Evolutionary conservation across 2,329 filamentous ascomycete genomes (phyloP).

Genomic region (Capronia epimyces): DNA sequence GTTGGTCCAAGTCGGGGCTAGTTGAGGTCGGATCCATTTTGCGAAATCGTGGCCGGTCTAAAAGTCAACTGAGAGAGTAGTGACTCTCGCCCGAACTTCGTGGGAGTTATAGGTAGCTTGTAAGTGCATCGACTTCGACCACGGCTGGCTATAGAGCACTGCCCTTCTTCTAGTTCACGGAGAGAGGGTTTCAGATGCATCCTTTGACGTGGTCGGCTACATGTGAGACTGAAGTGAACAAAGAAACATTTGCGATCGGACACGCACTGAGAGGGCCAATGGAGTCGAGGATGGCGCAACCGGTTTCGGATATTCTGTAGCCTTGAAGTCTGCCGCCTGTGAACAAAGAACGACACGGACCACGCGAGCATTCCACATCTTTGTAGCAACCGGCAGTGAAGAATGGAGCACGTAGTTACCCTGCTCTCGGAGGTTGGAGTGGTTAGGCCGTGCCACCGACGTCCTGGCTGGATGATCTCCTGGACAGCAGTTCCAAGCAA

Average conservation of each 20-base stretch:
- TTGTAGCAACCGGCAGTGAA: neutral
- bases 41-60: neutral
- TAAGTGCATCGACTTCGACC: neutral
- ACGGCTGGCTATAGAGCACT: neutral
- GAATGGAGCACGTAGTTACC: neutral
- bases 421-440: neutral
- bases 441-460: neutral
- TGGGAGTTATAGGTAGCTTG: neutral
- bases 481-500: neutral
- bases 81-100: neutral
- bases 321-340: neutral
- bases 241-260: constrained; percentile 2
- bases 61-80: neutral
- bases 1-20: neutral
- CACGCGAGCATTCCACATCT: constrained; percentile 4
- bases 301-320: neutral
- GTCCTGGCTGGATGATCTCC: neutral
- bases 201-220: neutral
- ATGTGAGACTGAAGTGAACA: neutral
- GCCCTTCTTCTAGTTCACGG: neutral
- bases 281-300: neutral
- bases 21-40: neutral
- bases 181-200: neutral
- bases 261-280: neutral
- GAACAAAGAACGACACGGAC: constrained; percentile 3